phyloP scores from a whole-genome alignment of 2,329 filamentous ascomycete species.

The Aspergillus oerlinghausenensis region DNA sequence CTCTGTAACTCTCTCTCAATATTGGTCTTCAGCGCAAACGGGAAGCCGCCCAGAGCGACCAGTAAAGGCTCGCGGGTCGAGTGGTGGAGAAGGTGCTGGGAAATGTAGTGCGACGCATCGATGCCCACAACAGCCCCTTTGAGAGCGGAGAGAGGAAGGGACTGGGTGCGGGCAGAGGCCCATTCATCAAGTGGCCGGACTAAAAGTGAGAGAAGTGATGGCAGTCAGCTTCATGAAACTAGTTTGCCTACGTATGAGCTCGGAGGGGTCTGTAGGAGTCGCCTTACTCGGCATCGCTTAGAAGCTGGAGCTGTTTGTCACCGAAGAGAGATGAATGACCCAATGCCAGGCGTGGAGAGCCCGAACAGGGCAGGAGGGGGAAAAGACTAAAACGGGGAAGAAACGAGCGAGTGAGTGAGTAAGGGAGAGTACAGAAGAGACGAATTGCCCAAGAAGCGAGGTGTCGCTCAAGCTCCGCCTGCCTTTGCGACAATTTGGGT shows the following conservation, averaged over 20 bases:
- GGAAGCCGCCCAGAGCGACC: constrained; percentile 82
- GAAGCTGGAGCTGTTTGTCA: constrained; percentile 20
- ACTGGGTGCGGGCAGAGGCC: constrained; percentile 51
- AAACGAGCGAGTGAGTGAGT: constrained; percentile 1
- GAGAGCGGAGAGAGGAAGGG: constrained; percentile 64
- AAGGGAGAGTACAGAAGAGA: background rate
- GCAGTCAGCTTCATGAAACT: background rate
- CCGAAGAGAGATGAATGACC: constrained; percentile 18
- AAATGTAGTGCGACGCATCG: constrained; percentile 85
- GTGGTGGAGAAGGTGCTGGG: constrained; percentile 66
- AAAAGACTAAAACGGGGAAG: background rate
- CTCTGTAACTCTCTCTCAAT: constrained; percentile 71
- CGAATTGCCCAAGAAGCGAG: background rate
- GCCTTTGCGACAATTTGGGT: constrained; percentile 2
- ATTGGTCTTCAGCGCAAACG: constrained; percentile 68
- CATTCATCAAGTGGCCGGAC: constrained; percentile 54
- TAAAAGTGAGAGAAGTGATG: constrained; percentile 16
- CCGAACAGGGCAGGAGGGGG: constrained; percentile 8
- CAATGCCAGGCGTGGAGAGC: constrained; percentile 26
- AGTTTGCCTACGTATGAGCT: background rate
- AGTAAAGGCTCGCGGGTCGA: constrained; percentile 80
- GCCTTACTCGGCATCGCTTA: constrained; percentile 36
- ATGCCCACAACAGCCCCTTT: constrained; percentile 73
- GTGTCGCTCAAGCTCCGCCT: background rate
- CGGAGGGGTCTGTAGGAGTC: constrained; percentile 3